Evolutionary conservation across 805 yeast species (phyloP).

Genomic region (Cyberlindnera euphorbiiphila): DNA sequence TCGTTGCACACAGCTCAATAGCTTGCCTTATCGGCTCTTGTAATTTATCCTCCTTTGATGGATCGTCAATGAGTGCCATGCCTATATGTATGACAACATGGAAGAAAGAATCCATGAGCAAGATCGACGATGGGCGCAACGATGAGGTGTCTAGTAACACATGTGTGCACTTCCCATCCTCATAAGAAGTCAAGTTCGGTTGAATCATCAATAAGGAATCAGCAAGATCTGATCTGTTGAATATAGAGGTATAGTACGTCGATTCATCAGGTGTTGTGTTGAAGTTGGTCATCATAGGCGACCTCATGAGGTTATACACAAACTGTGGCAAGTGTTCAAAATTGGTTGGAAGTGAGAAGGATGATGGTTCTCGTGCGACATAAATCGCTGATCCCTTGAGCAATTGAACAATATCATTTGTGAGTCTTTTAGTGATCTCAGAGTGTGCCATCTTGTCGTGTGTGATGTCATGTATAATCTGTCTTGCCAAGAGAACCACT

Average conservation of each 20-base stretch:
- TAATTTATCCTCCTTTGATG: constrained; percentile 72
- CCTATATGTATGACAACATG: constrained; percentile 93
- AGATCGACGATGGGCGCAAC: constrained; percentile 74
- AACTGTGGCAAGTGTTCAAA: constrained; percentile 89
- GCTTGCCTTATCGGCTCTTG: constrained; percentile 88
- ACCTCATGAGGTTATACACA: constrained; percentile 86
- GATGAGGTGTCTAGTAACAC: constrained; percentile 89
- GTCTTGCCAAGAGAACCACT: constrained; percentile 81
- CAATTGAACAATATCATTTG: constrained; percentile 80
- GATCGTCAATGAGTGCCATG: constrained; percentile 79
- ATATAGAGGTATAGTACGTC: constrained; percentile 85
- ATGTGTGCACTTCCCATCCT: constrained; percentile 77
- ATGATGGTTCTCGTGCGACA: constrained; percentile 72
- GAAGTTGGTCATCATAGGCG: constrained; percentile 90
- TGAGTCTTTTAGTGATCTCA: constrained; percentile 80
- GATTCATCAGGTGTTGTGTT: constrained; percentile 98
- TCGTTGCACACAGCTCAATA: constrained; percentile 75
- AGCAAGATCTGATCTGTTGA: constrained; percentile 78
- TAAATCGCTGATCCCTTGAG: constrained; percentile 91
- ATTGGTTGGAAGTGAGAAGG: constrained; percentile 75
- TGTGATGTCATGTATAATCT: constrained; percentile 73
- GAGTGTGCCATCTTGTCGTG: constrained; percentile 62
- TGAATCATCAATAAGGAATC: constrained; percentile 96
- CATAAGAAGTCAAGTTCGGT: constrained; percentile 83
- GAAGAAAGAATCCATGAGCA: constrained; percentile 91